Percentiles rank a stretch among this genome's conserved stretches.
These are phyloP conservation scores for Colletotrichum sp. DNA, from an alignment of 2,329 filamentous ascomycete genomes.

Conservation along the genomic window DNA sequence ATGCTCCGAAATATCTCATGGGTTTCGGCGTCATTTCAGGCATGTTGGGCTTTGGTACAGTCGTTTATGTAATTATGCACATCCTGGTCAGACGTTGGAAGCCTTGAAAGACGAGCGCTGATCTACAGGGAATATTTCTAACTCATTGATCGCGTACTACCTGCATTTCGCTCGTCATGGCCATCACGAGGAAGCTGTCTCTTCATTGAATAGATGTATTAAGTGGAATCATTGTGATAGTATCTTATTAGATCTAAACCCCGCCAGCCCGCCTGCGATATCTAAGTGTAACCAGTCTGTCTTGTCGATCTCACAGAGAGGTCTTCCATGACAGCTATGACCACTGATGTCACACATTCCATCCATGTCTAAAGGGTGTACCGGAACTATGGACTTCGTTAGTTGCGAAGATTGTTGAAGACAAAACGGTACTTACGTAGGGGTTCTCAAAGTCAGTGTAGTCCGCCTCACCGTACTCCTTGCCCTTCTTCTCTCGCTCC, in stretches of 20 bases:
- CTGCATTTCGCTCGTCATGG: neutral
- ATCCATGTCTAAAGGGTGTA: neutral
- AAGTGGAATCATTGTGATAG: neutral
- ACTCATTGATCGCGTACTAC: no score
- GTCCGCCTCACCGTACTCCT: conserved; percentile 39
- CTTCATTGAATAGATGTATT: neutral
- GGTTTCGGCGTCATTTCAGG: conserved; percentile 33
- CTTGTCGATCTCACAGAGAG: neutral
- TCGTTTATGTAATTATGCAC: neutral
- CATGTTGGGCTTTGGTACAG: conserved; percentile 14
- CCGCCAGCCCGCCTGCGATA: fast-evolving
- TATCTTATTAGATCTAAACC: neutral
- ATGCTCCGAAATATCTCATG: conserved; percentile 53
- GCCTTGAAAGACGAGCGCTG: neutral
- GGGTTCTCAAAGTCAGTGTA: conserved; percentile 41
- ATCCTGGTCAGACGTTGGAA: neutral
- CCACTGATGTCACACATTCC: neutral
- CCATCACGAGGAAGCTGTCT: fast-evolving
- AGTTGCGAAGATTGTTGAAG: neutral
- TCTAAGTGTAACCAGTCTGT: neutral
- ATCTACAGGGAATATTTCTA: fast-evolving
- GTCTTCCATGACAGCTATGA: fast-evolving
- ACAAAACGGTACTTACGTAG: conserved; percentile 27
- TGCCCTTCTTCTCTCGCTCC: conserved; percentile 33
- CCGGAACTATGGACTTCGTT: neutral